Conservation (phyloP, 805 yeast species). For the Candida vaughaniae region DNA sequence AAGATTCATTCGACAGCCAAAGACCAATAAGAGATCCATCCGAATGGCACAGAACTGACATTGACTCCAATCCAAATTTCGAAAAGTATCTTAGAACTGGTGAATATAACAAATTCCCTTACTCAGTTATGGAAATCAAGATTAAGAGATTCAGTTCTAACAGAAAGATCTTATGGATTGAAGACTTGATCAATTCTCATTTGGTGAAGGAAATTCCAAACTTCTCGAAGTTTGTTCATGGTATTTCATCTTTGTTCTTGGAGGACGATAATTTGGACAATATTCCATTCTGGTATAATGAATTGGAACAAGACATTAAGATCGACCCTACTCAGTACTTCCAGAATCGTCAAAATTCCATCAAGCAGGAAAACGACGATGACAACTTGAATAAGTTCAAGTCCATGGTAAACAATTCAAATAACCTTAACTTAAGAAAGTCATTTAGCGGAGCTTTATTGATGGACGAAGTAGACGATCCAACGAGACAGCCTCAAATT, state of each 20-base stretch:
- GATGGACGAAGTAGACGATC: conserved; percentile 56
- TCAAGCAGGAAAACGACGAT: conserved; percentile 47
- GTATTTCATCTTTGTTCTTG: conserved; percentile 80
- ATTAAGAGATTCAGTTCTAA: conserved; percentile 34
- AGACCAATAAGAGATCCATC: conserved; percentile 88
- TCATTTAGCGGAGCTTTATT: conserved; percentile 38
- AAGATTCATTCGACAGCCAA: conserved; percentile 79
- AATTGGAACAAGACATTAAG: conserved; percentile 70
- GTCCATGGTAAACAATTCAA: conserved; percentile 31
- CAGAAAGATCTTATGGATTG: conserved; percentile 71
- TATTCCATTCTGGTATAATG: conserved; percentile 94
- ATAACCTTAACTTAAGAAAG: conserved; percentile 35
- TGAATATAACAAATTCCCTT: conserved; percentile 81
- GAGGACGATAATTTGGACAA: conserved; percentile 90
- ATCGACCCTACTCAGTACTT: conserved; percentile 78
- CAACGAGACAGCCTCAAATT: not conserved
- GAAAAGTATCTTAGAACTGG: conserved; percentile 77
- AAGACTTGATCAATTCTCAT: conserved; percentile 78
- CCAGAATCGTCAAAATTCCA: conserved; percentile 43
- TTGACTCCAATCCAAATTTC: conserved; percentile 76
- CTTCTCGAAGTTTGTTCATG: conserved; percentile 90
- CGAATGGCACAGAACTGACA: conserved; percentile 90
- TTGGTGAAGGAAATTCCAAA: conserved; percentile 92
- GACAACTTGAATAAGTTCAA: conserved; percentile 43
- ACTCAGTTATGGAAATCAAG: conserved; percentile 85